Conservation (phyloP, 768 basidiomycete species). For the Pulveroboletus sp. region DNA sequence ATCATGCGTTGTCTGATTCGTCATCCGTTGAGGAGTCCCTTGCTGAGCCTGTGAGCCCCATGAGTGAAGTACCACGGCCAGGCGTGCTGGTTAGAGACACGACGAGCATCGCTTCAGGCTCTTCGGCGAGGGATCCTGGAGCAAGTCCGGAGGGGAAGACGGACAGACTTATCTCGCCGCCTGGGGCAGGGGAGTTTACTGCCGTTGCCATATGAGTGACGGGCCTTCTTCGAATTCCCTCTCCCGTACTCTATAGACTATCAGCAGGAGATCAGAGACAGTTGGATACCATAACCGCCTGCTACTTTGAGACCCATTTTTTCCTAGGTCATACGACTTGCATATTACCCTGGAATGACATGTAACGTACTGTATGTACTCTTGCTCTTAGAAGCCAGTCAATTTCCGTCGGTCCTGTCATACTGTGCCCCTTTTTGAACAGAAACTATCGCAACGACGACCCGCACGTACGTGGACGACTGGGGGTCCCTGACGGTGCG, state of each 20-base stretch:
- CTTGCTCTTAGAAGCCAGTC: constrained; percentile 19
- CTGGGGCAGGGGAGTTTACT: constrained; percentile 12
- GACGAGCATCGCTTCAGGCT: constrained; percentile 24
- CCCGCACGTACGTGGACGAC: too few species aligned
- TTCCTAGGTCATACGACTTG: constrained; percentile 4
- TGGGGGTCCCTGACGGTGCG: too few species aligned
- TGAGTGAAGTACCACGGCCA: constrained; percentile 23
- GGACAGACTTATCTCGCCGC: constrained; percentile 8
- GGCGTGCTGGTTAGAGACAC: constrained; percentile 30
- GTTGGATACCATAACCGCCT: constrained; percentile 15
- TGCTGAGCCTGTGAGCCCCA: constrained; percentile 31
- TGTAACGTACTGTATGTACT: constrained; percentile 26
- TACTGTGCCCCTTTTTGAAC: too few species aligned
- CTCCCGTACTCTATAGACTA: constrained; percentile 3
- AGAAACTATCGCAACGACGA: too few species aligned
- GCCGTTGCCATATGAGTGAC: constrained; percentile 28
- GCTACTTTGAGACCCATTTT: constrained; percentile 1
- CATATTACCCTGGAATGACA: constrained; percentile 9
- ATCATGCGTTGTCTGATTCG: constrained; percentile 30
- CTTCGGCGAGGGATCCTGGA: constrained; percentile 23
- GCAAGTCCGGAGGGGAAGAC: constrained; percentile 28
- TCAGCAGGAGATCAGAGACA: constrained; percentile 7
- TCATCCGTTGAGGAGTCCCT: constrained; percentile 36
- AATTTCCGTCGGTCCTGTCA: constrained; percentile 12
- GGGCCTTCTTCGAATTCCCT: constrained; percentile 19